Percentiles rank a stretch among this genome's conserved stretches.
Conservation (phyloP, 129 eudicot species). For the Escallonia herrerae region DNA sequence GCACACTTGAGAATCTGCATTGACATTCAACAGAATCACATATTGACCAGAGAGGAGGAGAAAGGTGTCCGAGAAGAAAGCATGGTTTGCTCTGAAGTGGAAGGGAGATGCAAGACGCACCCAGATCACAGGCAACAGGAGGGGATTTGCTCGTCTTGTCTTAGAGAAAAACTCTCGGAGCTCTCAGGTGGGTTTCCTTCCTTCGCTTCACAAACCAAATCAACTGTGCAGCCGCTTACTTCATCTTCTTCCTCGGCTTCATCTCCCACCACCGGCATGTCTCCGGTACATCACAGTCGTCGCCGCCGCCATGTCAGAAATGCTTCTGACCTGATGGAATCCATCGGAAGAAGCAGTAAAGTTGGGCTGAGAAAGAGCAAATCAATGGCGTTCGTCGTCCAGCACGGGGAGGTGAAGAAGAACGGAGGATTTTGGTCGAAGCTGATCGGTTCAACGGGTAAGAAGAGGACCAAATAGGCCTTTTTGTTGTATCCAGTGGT, state of each 20-base stretch:
- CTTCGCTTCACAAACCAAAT: background rate
- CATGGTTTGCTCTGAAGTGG: conserved; percentile 24
- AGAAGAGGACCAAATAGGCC: conserved; percentile 23
- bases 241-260: conserved; percentile 4
- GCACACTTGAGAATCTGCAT: too few relatives aligned
- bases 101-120: conserved; percentile 26
- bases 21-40: too few relatives aligned
- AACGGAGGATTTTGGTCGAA: conserved; percentile 35
- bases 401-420: conserved; percentile 6
- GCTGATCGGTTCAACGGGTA: conserved; percentile 27
- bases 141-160: conserved; percentile 38
- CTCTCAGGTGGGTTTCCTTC: conserved; percentile 8
- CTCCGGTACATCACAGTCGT: background rate
- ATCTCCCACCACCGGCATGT: conserved; percentile 1
- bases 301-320: conserved; percentile 12
- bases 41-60: background rate
- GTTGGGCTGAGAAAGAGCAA: conserved; percentile 21
- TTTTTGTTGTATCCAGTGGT: conserved; percentile 13
- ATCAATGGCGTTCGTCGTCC: conserved; percentile 15
- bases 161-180: conserved; percentile 26
- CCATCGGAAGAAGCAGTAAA: conserved; percentile 9
- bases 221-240: conserved; percentile 5
- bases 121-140: conserved; percentile 32
- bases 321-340: conserved; percentile 14
- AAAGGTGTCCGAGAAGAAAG: background rate